Conservation (phyloP, 768 basidiomycete species). For the Daedaleopsis sinensis region DNA sequence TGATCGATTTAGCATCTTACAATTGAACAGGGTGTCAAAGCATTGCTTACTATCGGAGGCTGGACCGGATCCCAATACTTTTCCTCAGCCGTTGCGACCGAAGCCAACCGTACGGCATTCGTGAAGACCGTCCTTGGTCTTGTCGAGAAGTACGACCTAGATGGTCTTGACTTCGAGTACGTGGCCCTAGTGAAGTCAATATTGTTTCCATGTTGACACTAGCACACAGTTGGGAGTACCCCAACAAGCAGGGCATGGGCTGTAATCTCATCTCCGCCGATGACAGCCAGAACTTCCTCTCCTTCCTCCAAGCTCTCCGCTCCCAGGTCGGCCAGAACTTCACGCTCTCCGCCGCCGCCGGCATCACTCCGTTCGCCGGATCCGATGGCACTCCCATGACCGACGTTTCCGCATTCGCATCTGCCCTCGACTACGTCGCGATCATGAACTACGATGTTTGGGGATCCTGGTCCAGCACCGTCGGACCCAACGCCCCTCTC, state of each 20-base stretch:
- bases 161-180: slow-evolving; percentile 52
- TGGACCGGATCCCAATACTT: slow-evolving; percentile 68
- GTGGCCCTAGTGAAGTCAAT: slow-evolving; percentile 1
- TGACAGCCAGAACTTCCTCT: slow-evolving; percentile 78
- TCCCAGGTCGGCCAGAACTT: slow-evolving; percentile 49
- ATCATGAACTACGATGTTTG: slow-evolving; percentile 74
- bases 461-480: slow-evolving; percentile 49
- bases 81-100: slow-evolving; percentile 58
- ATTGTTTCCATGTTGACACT: background rate
- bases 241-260: slow-evolving; percentile 60
- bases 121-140: slow-evolving; percentile 44
- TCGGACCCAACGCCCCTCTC: slow-evolving; percentile 88
- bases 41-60: slow-evolving; percentile 68
- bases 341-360: slow-evolving; percentile 58
- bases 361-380: slow-evolving; percentile 49
- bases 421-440: slow-evolving; percentile 64
- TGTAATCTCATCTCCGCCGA: slow-evolving; percentile 59
- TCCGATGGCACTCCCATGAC: slow-evolving; percentile 54
- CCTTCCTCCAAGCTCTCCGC: slow-evolving; percentile 73
- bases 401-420: slow-evolving; percentile 74
- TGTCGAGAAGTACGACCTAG: slow-evolving; percentile 50
- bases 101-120: slow-evolving; percentile 45
- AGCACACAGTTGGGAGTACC: slow-evolving; percentile 80
- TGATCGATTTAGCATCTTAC: background rate
- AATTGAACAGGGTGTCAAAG: slow-evolving; percentile 49